A percentile compares a stretch with the other conserved stretches of the same genome.
phyloP scores from a whole-genome alignment of 2,329 filamentous ascomycete species.

The Neoscytalidium dimidiatum region DNA sequence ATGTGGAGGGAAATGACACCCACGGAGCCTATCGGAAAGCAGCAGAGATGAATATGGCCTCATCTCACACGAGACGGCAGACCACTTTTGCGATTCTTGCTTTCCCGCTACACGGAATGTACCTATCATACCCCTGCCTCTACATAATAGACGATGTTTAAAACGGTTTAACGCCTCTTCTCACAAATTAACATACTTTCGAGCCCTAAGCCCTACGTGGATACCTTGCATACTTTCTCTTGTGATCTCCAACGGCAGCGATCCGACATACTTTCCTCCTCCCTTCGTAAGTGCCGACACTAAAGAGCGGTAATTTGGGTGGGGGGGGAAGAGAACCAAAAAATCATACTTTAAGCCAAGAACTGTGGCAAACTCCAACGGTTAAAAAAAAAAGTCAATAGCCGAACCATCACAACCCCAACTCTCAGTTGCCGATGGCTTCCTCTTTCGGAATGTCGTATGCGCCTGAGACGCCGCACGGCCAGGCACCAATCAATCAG shows the following conservation, averaged over 20 bases:
- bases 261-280: not conserved
- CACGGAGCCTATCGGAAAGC: not conserved
- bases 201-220: not conserved
- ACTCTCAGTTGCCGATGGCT: not conserved
- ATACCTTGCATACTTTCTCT: not conserved
- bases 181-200: not conserved
- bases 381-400: not conserved
- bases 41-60: not conserved
- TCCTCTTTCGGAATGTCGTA: too few species aligned
- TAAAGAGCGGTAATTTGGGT: not conserved
- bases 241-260: not conserved
- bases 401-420: not conserved
- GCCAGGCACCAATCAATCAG: too few species aligned
- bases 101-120: not conserved
- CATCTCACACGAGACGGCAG: not conserved
- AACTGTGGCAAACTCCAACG: not conserved
- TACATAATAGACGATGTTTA: not conserved
- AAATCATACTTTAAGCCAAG: not conserved
- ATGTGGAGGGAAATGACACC: too few species aligned
- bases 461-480: too few species aligned
- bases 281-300: not conserved
- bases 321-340: not conserved
- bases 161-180: not conserved
- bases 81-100: not conserved
- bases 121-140: not conserved